Evolutionary conservation across 2,329 filamentous ascomycete species (phyloP).

Genomic region (Penicillium thymicola): DNA sequence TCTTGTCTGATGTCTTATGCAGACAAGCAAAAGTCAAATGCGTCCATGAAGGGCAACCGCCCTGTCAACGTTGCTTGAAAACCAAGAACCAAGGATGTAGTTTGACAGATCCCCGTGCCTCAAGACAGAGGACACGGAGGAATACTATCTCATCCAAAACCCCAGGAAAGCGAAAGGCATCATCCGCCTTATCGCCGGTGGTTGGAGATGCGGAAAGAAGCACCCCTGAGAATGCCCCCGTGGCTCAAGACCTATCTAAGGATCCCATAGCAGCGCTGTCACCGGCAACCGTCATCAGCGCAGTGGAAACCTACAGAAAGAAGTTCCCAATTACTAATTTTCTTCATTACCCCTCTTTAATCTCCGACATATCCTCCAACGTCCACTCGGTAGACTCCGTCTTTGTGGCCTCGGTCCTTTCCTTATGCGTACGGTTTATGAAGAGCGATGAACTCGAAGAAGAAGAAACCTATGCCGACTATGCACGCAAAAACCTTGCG

Average conservation of each 20-base stretch:
- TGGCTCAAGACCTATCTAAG: constrained; percentile 1
- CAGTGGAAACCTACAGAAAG: constrained; percentile 36
- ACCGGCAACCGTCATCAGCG: constrained; percentile 31
- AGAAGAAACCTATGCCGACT: constrained; percentile 32
- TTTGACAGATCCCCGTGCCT: constrained; percentile 31
- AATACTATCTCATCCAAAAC: constrained; percentile 2
- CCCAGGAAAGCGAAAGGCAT: constrained; percentile 17
- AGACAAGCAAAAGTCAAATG: constrained; percentile 39
- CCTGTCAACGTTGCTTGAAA: constrained; percentile 34
- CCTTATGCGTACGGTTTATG: constrained; percentile 36
- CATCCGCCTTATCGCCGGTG: neutral
- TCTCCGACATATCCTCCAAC: constrained; percentile 33
- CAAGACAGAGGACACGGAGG: constrained; percentile 8
- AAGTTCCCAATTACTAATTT: constrained; percentile 39
- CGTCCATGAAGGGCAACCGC: constrained; percentile 33
- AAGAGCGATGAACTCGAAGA: constrained; percentile 21
- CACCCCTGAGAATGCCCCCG: constrained; percentile 1
- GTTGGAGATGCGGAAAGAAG: neutral
- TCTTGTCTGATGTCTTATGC: neutral
- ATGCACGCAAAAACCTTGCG: constrained; percentile 32
- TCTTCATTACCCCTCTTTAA: constrained; percentile 37
- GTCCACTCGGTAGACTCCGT: constrained; percentile 31
- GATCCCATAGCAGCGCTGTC: constrained; percentile 25
- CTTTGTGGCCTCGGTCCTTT: constrained; percentile 35
- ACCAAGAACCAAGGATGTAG: constrained; percentile 23